A percentile compares a stretch with the other conserved stretches of the same genome.
phyloP scores from a whole-genome alignment of 1,284 basidiomycete species.

The Pseudomicrostroma phylloplanum region DNA sequence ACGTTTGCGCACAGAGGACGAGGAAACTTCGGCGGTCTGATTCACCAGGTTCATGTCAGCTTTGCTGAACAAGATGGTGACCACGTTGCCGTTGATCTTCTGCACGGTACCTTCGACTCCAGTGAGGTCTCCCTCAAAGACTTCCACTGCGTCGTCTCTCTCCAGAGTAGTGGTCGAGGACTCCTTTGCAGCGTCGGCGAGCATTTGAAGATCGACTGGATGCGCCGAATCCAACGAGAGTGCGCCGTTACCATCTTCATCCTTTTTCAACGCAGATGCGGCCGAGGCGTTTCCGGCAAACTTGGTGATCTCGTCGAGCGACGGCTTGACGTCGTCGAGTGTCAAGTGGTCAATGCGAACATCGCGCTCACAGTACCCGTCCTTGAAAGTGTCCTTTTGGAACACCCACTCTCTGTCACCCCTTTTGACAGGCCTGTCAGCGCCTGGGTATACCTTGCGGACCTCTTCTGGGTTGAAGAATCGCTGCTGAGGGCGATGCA shows the following conservation, averaged over 20 bases:
- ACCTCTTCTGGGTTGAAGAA: conserved; percentile 94
- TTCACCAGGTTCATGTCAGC: conserved; percentile 60
- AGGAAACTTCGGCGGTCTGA: conserved; percentile 74
- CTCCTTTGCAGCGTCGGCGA: conserved; percentile 79
- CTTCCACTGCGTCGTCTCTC: conserved; percentile 94
- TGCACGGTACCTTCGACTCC: conserved; percentile 88
- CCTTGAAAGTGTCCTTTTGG: conserved; percentile 84
- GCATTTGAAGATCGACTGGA: conserved; percentile 66
- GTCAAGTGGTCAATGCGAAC: conserved; percentile 74
- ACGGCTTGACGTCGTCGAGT: conserved; percentile 85
- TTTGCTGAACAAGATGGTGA: conserved; percentile 59
- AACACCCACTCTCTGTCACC: conserved; percentile 56
- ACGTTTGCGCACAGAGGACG: conserved; percentile 80
- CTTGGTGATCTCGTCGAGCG: conserved; percentile 87
- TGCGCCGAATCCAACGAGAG: no score
- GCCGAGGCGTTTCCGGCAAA: conserved; percentile 60
- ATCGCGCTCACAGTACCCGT: conserved; percentile 95
- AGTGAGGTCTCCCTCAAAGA: conserved; percentile 91
- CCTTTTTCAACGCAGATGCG: background rate
- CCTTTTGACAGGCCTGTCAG: conserved; percentile 57
- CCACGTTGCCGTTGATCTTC: conserved; percentile 77
- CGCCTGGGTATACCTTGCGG: conserved; percentile 73
- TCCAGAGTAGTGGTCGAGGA: conserved; percentile 83
- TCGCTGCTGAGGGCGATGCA: conserved; percentile 77
- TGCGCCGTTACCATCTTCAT: conserved; percentile 25